Evolutionary conservation across 257 asterid genomes (phyloP), one percentile per base, ranked within the genome.

Genomic region (Salvia hispanica): DNA sequence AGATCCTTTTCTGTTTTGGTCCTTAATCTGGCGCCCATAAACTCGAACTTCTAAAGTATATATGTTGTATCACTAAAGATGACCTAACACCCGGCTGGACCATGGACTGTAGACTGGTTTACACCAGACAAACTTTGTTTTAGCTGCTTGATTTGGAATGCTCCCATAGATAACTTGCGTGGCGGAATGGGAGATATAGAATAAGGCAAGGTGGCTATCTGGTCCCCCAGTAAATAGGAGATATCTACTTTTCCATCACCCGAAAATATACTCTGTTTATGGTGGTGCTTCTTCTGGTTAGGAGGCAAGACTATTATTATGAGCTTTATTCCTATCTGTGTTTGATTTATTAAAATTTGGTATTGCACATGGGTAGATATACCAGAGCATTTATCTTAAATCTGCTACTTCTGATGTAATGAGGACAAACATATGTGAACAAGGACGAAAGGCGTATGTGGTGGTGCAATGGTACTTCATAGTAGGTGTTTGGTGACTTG

Each of bases 311-410:
- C n/a, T n/a, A n/a, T n/a, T n/a, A n/a, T n/a, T n/a, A n/a, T n/a
- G n/a, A 66, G 53, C 31, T 45, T 33, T 11, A 5, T 36, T 58
- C 59, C 58, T 58, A 56, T 74, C 18, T 31, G 5, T 58, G 54
- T 8, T 58, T 67, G 74, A 60, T 53, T 45, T 53, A 67, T 74
- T 74, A 15, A 52, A 28, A 54, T 68, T 62, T 68, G 79, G 65
- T 50, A 54, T 47, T 40, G 66, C 79, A 74, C 71, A 69, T 74
- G 79, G 79, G 56, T 68, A 45, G 74, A 62, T 61, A 62, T 61
- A 12, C 31, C 56, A 13, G 44, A 52, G 50, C 74, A n/a, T 73
- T 51, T 59, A 59, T 58, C 69, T 58, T 43, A 53, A 66, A 51
- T 73, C 58, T 31, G 13, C 37, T 62, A 11, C 59, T 58, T 73